Evolutionary conservation across 2,329 filamentous ascomycete genomes (phyloP), one percentile per base, ranked within the genome.

Genomic region (Ophiocordyceps camponoti-leonardi): DNA sequence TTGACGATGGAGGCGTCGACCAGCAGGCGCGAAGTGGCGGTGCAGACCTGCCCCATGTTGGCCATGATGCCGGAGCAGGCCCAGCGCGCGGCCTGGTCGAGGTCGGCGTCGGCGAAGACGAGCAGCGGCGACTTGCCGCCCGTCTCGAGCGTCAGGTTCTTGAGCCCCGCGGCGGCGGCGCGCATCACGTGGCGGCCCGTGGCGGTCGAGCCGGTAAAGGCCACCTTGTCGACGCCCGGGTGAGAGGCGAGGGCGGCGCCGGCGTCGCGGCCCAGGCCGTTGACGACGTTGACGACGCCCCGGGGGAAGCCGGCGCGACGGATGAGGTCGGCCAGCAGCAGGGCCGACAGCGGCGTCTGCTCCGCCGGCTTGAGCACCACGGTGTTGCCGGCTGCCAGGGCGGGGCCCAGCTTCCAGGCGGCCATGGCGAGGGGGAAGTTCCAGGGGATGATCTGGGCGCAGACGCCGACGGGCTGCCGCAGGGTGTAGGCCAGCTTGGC

Each of bases 391-490:
- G 77, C 77, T 52, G 80, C 79, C 56, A 86, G 68, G 41, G 81
- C 81, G 43, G 81, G 81, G 49, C 74, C 80, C 50, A 86, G 79
- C 76, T 93, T 93, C 86, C 86, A 93, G 45, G 75, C 73, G 60
- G 73, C 73, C 83, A 88, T 88, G 58, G 83, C 75, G 42, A 90
- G 68, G 8, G 84, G 84, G 68, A 86, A 90, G 71, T 90, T 90
- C 84, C 84, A 88, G 50, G 85, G 85, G 56, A 92, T 90, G 59
- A 90, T 88, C 64, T 92, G 85, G 58, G 81, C 86, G 63, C 85
- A 87, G 48, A 87, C 82, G 63, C 83, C 83, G 51, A 83, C 69
- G 58, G 63, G 30, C 31, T 39, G 35, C 10, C 20, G 37, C n/a
- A 22, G 26, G 10, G 14, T 31, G 39, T 8, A 4, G 8, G 3